Conservation (phyloP, 139 green algal genomes). For the Dunaliella sp. region DNA sequence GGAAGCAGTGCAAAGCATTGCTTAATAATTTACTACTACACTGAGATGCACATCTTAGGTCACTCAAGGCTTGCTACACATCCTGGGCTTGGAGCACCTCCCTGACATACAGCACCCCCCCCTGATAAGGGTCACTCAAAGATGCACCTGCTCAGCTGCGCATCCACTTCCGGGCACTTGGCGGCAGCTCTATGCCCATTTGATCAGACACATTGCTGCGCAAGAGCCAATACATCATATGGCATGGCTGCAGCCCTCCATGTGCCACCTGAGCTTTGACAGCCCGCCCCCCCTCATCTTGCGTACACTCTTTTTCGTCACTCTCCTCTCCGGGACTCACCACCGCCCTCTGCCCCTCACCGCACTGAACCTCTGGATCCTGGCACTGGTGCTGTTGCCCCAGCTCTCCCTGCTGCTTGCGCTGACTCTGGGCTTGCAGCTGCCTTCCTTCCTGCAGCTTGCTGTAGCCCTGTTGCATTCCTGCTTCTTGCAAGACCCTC, state of each 20-base stretch:
- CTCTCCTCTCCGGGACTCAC: no score
- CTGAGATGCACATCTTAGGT: no score
- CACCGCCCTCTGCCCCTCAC: no score
- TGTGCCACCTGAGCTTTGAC: not conserved
- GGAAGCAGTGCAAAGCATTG: not conserved
- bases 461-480: not conserved
- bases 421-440: not conserved
- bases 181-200: not conserved
- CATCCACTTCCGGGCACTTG: not conserved
- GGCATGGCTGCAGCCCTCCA: not conserved
- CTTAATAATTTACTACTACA: no score
- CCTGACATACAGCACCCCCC: no score
- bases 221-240: not conserved
- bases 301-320: no score
- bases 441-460: not conserved
- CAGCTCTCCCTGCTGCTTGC: not conserved
- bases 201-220: not conserved
- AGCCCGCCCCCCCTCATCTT: no score
- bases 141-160: no score
- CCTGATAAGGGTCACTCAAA: no score
- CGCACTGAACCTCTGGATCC: not conserved
- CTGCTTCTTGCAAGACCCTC: not conserved
- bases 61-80: no score
- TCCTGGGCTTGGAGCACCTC: no score
- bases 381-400: not conserved